A percentile compares a stretch with the other conserved stretches of the same genome.
phyloP scores from a whole-genome alignment of 495 filamentous ascomycete species.

The Penicillium antarcticum region DNA sequence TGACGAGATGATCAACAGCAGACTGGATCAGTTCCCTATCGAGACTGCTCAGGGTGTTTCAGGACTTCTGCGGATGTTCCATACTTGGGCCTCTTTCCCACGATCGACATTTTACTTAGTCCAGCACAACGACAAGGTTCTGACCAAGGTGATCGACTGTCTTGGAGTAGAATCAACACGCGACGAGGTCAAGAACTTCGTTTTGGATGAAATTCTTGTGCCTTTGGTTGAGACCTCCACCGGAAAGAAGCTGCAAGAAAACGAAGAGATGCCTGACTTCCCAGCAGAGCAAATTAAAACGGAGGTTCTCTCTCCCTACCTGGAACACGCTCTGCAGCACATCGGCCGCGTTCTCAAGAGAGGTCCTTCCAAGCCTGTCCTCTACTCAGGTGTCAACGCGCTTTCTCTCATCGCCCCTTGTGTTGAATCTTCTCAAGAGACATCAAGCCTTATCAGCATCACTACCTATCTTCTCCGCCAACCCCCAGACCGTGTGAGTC shows the following conservation, averaged over 20 bases:
- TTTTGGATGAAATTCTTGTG: conserved; percentile 66
- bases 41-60: conserved; percentile 90
- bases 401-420: conserved; percentile 73
- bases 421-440: conserved; percentile 64
- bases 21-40: conserved; percentile 73
- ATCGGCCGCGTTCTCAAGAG: conserved; percentile 68
- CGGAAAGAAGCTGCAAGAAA: conserved; percentile 40
- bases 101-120: conserved; percentile 66
- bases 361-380: conserved; percentile 65
- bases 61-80: conserved; percentile 73
- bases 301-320: conserved; percentile 64
- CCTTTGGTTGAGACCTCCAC: conserved; percentile 56
- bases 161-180: conserved; percentile 71
- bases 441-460: conserved; percentile 70
- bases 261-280: conserved; percentile 52
- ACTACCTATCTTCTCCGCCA: conserved; percentile 79
- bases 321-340: conserved; percentile 63
- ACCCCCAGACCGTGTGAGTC: conserved; percentile 73
- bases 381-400: conserved; percentile 73
- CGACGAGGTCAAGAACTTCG: conserved; percentile 82
- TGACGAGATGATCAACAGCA: conserved; percentile 67
- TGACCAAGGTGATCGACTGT: conserved; percentile 68
- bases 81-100: conserved; percentile 69
- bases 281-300: conserved; percentile 49
- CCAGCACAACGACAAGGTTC: conserved; percentile 56